Base-by-base conservation (phyloP, 805 yeast species). In the Yarrowia deformans region DNA sequence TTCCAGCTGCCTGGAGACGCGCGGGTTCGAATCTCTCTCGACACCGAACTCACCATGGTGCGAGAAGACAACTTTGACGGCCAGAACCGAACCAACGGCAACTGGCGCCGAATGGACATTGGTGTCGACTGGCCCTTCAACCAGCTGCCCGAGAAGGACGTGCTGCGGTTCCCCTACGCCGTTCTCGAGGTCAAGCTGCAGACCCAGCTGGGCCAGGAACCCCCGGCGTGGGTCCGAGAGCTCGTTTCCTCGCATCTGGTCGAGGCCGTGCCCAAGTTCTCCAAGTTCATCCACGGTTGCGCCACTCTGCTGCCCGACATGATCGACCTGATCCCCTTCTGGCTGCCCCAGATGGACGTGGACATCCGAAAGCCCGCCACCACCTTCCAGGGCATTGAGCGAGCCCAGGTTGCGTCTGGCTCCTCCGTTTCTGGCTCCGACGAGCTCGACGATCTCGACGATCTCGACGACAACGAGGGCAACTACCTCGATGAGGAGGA, bases 1-100 rank as follows among this genome's bases (percentile, higher is more conserved):
- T 95, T 95, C 86, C 99, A 95, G 82, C 85, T 95, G 70, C 99
- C 99, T 7, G 99, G 99, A 70, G 99, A 95, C 80, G 99, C 99
- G 8, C 87, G 99, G 76, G 99, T 95, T 49, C 93, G 99, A 83
- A 95, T 96, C 72, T 95, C 99, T 55, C 87, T 95, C 72, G 99
- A 95, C 78, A 94, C 99, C 0, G 98, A 95, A 81, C 85, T 95
- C 73, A 84, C 97, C n/a, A 91, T 95, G 97, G 93, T 94, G 50
- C 88, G 99, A 78, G 99, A 95, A 79, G 99, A 95, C 78, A 88
- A 94, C 78, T 95, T 95, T 76, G 99, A 95, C 79, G 97, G 97
- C 32, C 79, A 83, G 70, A 94, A 93, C 77, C 87, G 99, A 79
- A 91, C 98, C 1, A 84, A 91, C 73, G 89, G 89, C 49, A 95